These are phyloP conservation scores for Mikania micrantha DNA, from an alignment of 129 eudicot species.

Conservation along the genomic window DNA sequence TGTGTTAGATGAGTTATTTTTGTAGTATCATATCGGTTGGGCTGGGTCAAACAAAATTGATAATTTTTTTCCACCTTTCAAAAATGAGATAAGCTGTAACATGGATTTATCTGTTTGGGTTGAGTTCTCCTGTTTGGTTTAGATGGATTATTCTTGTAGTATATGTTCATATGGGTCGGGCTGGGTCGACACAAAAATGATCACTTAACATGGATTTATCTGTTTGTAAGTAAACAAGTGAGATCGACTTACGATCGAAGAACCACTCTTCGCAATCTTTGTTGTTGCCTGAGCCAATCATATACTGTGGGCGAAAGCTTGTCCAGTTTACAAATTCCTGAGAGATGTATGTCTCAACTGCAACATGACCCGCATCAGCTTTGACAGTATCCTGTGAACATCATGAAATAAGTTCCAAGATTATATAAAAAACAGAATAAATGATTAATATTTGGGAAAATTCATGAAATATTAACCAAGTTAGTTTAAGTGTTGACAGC, in stretches of 20 bases:
- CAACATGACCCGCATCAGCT: constrained; percentile 87
- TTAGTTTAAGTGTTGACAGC: not conserved
- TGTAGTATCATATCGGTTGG: too few relatives aligned
- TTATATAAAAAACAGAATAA: not conserved
- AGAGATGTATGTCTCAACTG: constrained; percentile 78
- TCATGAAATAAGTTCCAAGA: not conserved
- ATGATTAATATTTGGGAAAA: not conserved
- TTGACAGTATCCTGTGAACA: constrained; percentile 69
- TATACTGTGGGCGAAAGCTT: constrained; percentile 89
- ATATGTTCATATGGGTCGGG: too few relatives aligned
- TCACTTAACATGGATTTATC: too few relatives aligned
- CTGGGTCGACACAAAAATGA: too few relatives aligned
- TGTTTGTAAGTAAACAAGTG: not conserved
- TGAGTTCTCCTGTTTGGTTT: too few relatives aligned
- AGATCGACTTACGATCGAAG: constrained; percentile 77
- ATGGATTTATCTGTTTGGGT: too few relatives aligned
- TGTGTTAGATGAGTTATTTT: too few relatives aligned
- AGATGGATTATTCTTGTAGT: too few relatives aligned
- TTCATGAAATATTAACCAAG: not conserved
- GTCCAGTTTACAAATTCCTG: constrained; percentile 73
- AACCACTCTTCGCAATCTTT: constrained; percentile 99
- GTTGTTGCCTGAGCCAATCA: constrained; percentile 98
- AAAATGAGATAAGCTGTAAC: too few relatives aligned
- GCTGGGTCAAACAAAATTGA: too few relatives aligned
- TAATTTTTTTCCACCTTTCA: too few relatives aligned